Evolutionary conservation across 108 stramenopile species (phyloP).

Genomic region (Nannochloropsis salina): DNA sequence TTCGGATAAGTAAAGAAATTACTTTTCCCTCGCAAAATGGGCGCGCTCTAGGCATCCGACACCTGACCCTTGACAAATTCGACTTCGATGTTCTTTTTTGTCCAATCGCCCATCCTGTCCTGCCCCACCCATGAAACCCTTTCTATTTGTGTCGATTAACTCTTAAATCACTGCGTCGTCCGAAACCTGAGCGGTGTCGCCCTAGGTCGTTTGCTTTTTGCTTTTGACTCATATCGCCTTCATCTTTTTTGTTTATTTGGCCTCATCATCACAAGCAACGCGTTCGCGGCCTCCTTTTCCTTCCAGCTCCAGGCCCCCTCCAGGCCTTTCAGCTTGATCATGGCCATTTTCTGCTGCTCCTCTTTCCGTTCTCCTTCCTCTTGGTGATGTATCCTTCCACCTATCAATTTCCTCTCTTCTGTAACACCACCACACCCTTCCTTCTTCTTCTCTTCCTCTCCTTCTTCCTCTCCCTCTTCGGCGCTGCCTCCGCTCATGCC

Average conservation of each 20-base stretch:
- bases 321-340: background rate
- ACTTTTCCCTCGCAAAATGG: too few relatives aligned
- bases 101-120: too few relatives aligned
- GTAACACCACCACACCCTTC: background rate
- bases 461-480: background rate
- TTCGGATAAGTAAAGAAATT: too few relatives aligned
- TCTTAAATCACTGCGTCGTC: background rate
- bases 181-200: background rate
- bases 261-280: background rate
- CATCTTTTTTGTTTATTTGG: background rate
- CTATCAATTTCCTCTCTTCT: background rate
- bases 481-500: background rate
- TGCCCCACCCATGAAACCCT: too few relatives aligned
- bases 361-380: conserved; percentile 4
- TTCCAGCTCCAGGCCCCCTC: conserved; percentile 19
- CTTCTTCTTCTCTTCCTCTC: background rate
- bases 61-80: too few relatives aligned
- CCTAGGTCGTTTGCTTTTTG: background rate
- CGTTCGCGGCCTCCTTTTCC: conserved; percentile 1
- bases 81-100: too few relatives aligned
- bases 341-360: conserved; percentile 1
- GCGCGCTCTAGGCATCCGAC: too few relatives aligned
- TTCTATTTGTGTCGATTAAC: background rate
- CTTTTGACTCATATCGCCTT: background rate
- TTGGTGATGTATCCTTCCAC: background rate